Evolutionary conservation across 2,329 filamentous ascomycete genomes (phyloP).

Genomic region (Lachnellula occidentalis): DNA sequence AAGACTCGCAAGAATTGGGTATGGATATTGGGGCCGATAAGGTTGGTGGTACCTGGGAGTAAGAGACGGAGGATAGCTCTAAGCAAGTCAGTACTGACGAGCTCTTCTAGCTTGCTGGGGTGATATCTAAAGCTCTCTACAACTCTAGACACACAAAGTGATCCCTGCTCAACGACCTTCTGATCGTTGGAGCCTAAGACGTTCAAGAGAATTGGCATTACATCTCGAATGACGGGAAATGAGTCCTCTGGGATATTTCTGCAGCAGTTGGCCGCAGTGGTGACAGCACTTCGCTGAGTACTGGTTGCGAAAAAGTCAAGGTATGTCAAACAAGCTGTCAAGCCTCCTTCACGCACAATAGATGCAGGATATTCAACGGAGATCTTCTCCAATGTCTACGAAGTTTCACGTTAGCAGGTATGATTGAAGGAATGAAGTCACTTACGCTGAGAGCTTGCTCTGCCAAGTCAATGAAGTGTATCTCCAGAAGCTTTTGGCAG

Average conservation of each 20-base stretch:
- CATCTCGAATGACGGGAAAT: slow-evolving; percentile 84
- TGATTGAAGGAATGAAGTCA: slow-evolving; percentile 13
- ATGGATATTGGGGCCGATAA: slow-evolving; percentile 90
- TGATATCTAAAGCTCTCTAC: slow-evolving; percentile 95
- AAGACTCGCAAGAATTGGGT: slow-evolving; percentile 92
- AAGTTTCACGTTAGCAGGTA: slow-evolving; percentile 10
- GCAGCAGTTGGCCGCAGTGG: slow-evolving; percentile 96
- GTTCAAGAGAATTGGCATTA: slow-evolving; percentile 91
- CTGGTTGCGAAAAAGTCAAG: slow-evolving; percentile 97
- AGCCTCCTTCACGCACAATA: slow-evolving; percentile 90
- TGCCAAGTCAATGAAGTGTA: slow-evolving; percentile 93
- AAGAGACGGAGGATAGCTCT: slow-evolving; percentile 80
- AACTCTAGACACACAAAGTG: slow-evolving; percentile 89
- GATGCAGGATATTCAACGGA: slow-evolving; percentile 91
- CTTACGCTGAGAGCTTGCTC: slow-evolving; percentile 85
- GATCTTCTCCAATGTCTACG: slow-evolving; percentile 87
- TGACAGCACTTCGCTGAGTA: slow-evolving; percentile 93
- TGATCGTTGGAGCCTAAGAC: slow-evolving; percentile 91
- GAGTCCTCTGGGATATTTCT: slow-evolving; percentile 93
- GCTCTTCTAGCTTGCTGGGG: slow-evolving; percentile 80
- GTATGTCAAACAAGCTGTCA: slow-evolving; percentile 93
- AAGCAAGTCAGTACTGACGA: slow-evolving; percentile 83
- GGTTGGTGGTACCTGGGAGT: slow-evolving; percentile 88
- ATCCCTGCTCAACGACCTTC: slow-evolving; percentile 93
- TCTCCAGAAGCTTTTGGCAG: slow-evolving; percentile 91